Evolutionary conservation across 306 rosid species (phyloP).

Genomic region (Quercus wislizeni): DNA sequence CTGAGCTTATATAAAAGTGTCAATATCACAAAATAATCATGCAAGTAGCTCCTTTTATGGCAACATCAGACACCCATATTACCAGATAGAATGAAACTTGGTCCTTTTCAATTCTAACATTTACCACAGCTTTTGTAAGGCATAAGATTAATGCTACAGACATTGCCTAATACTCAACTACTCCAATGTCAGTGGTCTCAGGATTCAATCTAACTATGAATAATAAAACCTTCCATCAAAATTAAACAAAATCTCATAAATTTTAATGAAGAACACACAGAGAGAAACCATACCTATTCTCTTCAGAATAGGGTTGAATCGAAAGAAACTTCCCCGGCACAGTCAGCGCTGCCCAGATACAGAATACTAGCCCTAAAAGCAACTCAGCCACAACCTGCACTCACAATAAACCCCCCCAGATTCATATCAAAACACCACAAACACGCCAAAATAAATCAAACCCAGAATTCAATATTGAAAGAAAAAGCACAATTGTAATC

Average conservation of each 20-base stretch:
- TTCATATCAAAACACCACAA: neutral
- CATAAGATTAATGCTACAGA: neutral
- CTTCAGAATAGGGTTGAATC: constrained; percentile 72
- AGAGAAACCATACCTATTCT: constrained; percentile 55
- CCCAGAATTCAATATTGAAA: neutral
- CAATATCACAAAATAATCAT: neutral
- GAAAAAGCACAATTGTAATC: neutral
- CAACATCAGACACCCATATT: neutral
- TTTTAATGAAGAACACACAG: neutral
- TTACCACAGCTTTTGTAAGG: neutral
- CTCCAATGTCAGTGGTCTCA: neutral
- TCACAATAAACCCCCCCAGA: constrained; percentile 6
- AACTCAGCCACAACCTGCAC: constrained; percentile 65
- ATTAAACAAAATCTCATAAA: neutral
- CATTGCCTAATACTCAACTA: neutral
- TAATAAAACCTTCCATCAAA: neutral
- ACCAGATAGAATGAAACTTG: neutral
- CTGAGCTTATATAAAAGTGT: neutral
- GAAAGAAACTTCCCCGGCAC: constrained; percentile 74
- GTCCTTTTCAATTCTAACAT: neutral
- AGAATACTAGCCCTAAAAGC: constrained; percentile 57
- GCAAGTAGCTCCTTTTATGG: neutral
- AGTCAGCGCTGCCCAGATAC: constrained; percentile 72
- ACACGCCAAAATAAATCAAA: neutral
- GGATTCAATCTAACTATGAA: neutral